Percentiles rank a stretch among this genome's conserved stretches.
These are phyloP conservation scores for Lepraria neglecta DNA, from an alignment of 495 filamentous ascomycete species.

Conservation along the genomic window DNA sequence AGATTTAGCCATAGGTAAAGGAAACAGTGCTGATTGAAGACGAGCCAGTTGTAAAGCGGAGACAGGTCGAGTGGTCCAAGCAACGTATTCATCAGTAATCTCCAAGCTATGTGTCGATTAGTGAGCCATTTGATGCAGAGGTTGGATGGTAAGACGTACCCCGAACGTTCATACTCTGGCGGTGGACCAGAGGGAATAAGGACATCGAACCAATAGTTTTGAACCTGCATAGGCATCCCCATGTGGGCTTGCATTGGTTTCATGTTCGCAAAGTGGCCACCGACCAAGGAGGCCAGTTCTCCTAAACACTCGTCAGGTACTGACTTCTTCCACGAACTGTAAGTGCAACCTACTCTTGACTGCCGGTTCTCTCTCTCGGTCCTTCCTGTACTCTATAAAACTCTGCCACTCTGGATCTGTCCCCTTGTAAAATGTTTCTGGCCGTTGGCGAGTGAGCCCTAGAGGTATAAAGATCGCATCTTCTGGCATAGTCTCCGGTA, in stretches of 20 bases:
- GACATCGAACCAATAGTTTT: constrained; percentile 53
- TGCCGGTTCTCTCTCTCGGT: constrained; percentile 41
- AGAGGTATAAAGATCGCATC: constrained; percentile 58
- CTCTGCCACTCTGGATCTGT: constrained; percentile 66
- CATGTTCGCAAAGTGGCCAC: constrained; percentile 31
- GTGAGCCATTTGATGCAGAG: background rate
- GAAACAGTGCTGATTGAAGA: constrained; percentile 38
- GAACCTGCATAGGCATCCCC: constrained; percentile 45
- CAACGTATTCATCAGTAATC: constrained; percentile 46
- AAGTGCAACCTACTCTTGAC: constrained; percentile 45
- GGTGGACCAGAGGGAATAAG: constrained; percentile 55
- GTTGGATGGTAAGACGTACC: constrained; percentile 37
- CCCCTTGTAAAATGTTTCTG: constrained; percentile 49
- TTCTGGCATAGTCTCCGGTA: constrained; percentile 28
- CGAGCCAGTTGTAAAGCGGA: constrained; percentile 35
- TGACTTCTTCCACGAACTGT: background rate
- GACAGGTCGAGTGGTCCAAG: constrained; percentile 46
- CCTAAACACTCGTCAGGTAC: constrained; percentile 35
- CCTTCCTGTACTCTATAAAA: constrained; percentile 53
- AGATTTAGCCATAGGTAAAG: constrained; percentile 35
- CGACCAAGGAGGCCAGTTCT: constrained; percentile 47
- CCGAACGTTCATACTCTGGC: constrained; percentile 52
- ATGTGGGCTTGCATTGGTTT: constrained; percentile 36
- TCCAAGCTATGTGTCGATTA: constrained; percentile 42
- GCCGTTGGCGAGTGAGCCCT: constrained; percentile 45